Evolutionary conservation across 2,329 filamentous ascomycete genomes (phyloP), one percentile per base, ranked within the genome.

Genomic region (Paraconiothyrium sp.): DNA sequence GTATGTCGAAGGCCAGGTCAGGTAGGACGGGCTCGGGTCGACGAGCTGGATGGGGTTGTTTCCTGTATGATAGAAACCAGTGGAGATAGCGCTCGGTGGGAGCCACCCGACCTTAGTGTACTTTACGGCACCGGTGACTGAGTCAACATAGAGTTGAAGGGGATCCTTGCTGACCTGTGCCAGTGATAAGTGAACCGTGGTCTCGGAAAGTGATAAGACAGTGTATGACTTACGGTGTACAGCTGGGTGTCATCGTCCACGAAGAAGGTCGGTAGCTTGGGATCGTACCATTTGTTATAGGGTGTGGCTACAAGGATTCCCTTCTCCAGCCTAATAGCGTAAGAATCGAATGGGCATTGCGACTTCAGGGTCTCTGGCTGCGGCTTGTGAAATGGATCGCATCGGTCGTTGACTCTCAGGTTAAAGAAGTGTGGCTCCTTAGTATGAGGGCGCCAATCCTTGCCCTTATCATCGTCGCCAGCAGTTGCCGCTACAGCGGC

Each of bases 201-300:
- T 32, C n/a, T 24, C 22, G 16, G 35, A 44, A 8, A 9, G 10
- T 20, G n/a, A n/a, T 9, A 20, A 24, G 22, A 10, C n/a, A 27
- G 22, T 22, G 22, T 13, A 27, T 0, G 27, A 64, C 72, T 55
- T 69, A 74, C 72, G 7, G 71, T 75, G 62, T 74, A 75, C 37
- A 69, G 22, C 52, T 70, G 62, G 49, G 68, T 73, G 58, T 72
- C 70, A 27, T 73, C 69, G 49, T 71, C 69, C 34, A 70, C 72
- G 44, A 72, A 74, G 60, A 76, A 72, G 30, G 69, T 67, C 27
- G 70, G 60, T 16, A 75, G 64, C 57, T 71, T 70, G 14, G 66
- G 66, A 34, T 72, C 66, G 54, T 60, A 73, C 64, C 65, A 72
- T 55, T 70, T 72, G 66, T 72, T 73, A 64, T 73, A 75, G 34